These are phyloP conservation scores for Begonia fuchsioides DNA, from an alignment of 306 rosid genomes.

Conservation along the genomic window DNA sequence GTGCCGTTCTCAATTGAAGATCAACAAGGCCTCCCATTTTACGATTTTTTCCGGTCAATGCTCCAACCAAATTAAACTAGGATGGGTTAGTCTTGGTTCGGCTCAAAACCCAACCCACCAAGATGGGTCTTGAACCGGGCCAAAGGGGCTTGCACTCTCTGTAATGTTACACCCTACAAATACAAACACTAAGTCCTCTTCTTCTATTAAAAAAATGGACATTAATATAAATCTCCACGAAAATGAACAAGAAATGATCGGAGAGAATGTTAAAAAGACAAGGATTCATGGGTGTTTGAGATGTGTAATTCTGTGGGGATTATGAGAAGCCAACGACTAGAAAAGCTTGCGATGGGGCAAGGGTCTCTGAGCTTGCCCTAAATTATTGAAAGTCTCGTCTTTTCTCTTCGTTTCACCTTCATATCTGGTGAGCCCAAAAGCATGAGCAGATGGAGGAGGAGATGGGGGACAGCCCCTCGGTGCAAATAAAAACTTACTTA, in stretches of 20 bases:
- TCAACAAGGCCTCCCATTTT: constrained; percentile 45
- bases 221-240: not conserved
- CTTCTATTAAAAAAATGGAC: not conserved
- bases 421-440: not conserved
- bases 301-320: not conserved
- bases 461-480: not conserved
- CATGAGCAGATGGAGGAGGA: not conserved
- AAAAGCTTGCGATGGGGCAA: not conserved
- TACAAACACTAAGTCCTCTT: too few species aligned
- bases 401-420: not conserved
- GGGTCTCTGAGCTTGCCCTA: not conserved
- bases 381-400: not conserved
- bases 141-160: too few species aligned
- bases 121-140: too few species aligned
- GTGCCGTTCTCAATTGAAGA: constrained; percentile 43
- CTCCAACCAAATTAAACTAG: too few species aligned
- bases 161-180: too few species aligned
- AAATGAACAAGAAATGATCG: not conserved
- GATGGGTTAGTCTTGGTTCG: too few species aligned
- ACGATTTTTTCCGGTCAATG: too few species aligned
- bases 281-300: not conserved
- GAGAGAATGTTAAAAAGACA: not conserved
- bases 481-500: not conserved
- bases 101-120: too few species aligned
- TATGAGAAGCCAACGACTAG: not conserved